phyloP scores from a whole-genome alignment of 164 flowering plant species.

The Kalanchoe fedtschenkoi region DNA sequence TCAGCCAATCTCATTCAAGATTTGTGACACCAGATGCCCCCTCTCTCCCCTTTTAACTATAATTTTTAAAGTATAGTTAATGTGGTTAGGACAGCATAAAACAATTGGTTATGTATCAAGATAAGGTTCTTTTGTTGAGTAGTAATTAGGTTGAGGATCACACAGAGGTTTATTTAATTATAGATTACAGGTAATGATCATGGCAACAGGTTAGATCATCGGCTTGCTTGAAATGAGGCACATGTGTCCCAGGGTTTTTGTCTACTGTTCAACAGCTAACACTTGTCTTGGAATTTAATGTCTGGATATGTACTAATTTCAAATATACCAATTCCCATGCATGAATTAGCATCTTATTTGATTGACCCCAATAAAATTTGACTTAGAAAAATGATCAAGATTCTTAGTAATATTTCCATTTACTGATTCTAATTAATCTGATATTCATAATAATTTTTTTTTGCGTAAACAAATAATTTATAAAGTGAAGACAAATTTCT shows the following conservation, averaged over 20 bases:
- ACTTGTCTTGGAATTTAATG: background rate
- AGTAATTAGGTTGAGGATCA: background rate
- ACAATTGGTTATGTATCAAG: background rate
- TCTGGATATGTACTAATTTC: too few relatives aligned
- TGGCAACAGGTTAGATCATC: too few relatives aligned
- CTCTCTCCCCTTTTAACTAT: background rate
- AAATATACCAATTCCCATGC: too few relatives aligned
- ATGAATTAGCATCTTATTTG: too few relatives aligned
- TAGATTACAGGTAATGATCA: background rate
- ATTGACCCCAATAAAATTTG: too few relatives aligned
- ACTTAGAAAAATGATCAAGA: too few relatives aligned
- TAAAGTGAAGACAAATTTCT: too few relatives aligned
- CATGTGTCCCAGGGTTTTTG: background rate
- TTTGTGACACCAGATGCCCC: conserved; percentile 8
- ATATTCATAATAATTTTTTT: too few relatives aligned
- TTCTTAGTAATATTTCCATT: too few relatives aligned
- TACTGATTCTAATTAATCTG: too few relatives aligned
- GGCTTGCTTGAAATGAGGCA: background rate
- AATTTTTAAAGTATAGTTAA: background rate
- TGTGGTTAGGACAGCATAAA: conserved; percentile 2
- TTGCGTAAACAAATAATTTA: too few relatives aligned
- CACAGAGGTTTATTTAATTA: background rate
- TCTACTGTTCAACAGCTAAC: background rate
- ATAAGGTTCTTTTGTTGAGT: conserved; percentile 3
- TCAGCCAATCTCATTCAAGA: conserved; percentile 5